Percentiles rank a stretch among this genome's conserved stretches.
These are phyloP conservation scores for Leishmania turanica DNA, from an alignment of 208 protist genomes.

Conservation along the genomic window DNA sequence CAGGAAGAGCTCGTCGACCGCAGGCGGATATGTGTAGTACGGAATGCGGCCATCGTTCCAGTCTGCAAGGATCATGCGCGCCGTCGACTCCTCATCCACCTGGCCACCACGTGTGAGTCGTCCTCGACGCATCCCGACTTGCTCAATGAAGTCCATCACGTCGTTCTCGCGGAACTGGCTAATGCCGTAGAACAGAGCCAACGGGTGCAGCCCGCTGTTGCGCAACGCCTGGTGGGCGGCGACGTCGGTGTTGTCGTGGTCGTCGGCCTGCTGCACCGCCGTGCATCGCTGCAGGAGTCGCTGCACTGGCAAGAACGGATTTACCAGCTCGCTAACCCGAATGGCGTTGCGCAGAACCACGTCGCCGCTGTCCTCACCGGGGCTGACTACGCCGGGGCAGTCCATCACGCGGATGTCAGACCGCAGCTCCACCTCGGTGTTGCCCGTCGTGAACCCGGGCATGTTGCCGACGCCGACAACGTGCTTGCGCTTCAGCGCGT, in stretches of 20 bases:
- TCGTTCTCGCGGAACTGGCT: slow-evolving; percentile 67
- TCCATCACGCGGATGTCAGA: slow-evolving; percentile 97
- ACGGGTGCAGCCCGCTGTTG: slow-evolving; percentile 52
- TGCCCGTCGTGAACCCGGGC: slow-evolving; percentile 95
- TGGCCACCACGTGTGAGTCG: slow-evolving; percentile 85
- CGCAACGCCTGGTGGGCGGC: slow-evolving; percentile 20
- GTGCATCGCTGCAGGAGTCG: slow-evolving; percentile 90
- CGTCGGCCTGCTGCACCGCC: slow-evolving; percentile 40
- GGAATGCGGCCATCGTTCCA: slow-evolving; percentile 96
- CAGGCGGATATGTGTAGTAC: slow-evolving; percentile 96
- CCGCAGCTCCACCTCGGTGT: slow-evolving; percentile 96
- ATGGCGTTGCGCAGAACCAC: slow-evolving; percentile 96
- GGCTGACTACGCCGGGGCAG: slow-evolving; percentile 96
- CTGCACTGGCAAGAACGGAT: slow-evolving; percentile 92
- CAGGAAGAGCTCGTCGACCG: slow-evolving; percentile 57
- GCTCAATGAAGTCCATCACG: slow-evolving; percentile 85
- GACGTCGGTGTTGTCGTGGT: slow-evolving; percentile 50
- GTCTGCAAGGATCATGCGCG: slow-evolving; percentile 93
- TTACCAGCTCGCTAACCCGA: slow-evolving; percentile 93
- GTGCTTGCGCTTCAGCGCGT: slow-evolving; percentile 95
- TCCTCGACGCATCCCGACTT: slow-evolving; percentile 81
- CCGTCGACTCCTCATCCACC: slow-evolving; percentile 92
- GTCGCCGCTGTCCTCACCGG: slow-evolving; percentile 87
- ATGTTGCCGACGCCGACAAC: slow-evolving; percentile 92
- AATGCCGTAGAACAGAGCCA: slow-evolving; percentile 86